Conservation (phyloP, 306 rosid genomes). For the Purshia tridentata region DNA sequence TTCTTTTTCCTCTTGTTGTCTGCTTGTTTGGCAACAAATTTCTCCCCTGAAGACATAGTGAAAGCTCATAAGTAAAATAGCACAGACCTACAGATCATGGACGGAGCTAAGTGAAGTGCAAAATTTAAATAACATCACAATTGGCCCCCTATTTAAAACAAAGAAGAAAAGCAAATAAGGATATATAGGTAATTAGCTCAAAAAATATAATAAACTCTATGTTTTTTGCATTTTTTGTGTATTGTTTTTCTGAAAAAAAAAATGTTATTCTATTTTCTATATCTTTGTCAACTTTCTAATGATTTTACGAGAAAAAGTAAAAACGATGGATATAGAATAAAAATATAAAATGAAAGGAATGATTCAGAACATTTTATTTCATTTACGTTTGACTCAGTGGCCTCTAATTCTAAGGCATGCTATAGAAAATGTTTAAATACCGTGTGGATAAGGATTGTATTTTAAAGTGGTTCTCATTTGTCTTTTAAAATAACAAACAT, state of each 20-base stretch:
- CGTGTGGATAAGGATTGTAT: neutral
- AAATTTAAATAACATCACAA: too few relatives aligned
- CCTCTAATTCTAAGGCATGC: neutral
- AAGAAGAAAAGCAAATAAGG: too few relatives aligned
- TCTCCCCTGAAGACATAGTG: conserved; percentile 59
- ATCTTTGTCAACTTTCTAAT: too few relatives aligned
- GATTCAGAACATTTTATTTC: too few relatives aligned
- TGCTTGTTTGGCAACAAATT: conserved; percentile 75
- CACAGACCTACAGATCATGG: neutral
- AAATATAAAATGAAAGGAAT: too few relatives aligned
- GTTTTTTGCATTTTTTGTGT: too few relatives aligned
- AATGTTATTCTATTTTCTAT: too few relatives aligned
- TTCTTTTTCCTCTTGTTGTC: conserved; percentile 86
- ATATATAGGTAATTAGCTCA: too few relatives aligned
- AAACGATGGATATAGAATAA: too few relatives aligned
- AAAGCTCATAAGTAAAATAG: conserved; percentile 28
- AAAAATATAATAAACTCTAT: too few relatives aligned
- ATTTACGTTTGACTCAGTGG: neutral
- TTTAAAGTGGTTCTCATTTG: conserved; percentile 1
- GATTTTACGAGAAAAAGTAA: too few relatives aligned
- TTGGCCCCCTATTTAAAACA: neutral
- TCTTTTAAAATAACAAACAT: neutral
- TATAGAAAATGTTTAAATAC: neutral
- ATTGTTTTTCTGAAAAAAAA: too few relatives aligned
- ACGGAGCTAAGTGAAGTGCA: neutral